phyloP scores from a whole-genome alignment of 2,329 filamentous ascomycete genomes.

The Dryadomyces quercivorus region DNA sequence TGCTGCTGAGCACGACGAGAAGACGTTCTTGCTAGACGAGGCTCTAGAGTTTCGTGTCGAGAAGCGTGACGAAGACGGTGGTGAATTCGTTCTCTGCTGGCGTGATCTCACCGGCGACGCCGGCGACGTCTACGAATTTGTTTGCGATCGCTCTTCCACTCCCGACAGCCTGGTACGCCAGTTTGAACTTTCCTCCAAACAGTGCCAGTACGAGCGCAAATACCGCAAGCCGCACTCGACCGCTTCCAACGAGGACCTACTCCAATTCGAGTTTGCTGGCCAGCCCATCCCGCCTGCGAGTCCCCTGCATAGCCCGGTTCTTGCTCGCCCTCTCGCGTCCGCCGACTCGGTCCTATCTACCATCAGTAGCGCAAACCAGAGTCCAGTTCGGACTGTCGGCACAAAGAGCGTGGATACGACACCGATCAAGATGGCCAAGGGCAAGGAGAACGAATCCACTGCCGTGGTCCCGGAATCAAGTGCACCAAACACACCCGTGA shows the following conservation, averaged over 20 bases:
- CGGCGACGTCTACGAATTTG: conserved; percentile 95
- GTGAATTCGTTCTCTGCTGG: conserved; percentile 86
- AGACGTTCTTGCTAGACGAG: conserved; percentile 92
- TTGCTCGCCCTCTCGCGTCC: conserved; percentile 43
- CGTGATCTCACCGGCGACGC: conserved; percentile 85
- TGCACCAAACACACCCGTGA: neutral
- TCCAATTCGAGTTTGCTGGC: conserved; percentile 68
- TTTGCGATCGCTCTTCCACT: conserved; percentile 53
- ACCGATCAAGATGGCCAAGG: neutral
- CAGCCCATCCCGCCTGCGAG: conserved; percentile 53
- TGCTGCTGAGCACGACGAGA: conserved; percentile 80
- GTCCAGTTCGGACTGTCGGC: neutral
- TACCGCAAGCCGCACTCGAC: conserved; percentile 69
- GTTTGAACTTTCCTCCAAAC: conserved; percentile 71
- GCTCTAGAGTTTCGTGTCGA: conserved; percentile 78
- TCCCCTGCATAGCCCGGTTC: conserved; percentile 45
- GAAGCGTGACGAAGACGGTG: conserved; percentile 50
- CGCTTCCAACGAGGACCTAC: conserved; percentile 69
- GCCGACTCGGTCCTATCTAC: conserved; percentile 43
- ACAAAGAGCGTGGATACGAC: neutral
- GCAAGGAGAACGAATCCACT: neutral
- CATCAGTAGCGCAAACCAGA: conserved; percentile 26
- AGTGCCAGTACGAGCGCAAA: conserved; percentile 98
- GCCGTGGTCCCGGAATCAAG: neutral
- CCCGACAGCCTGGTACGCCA: conserved; percentile 57